Percentiles rank a stretch among this genome's conserved stretches.
Conservation (phyloP, 2,329 filamentous ascomycete species). For the Trichoderma harzianum region DNA sequence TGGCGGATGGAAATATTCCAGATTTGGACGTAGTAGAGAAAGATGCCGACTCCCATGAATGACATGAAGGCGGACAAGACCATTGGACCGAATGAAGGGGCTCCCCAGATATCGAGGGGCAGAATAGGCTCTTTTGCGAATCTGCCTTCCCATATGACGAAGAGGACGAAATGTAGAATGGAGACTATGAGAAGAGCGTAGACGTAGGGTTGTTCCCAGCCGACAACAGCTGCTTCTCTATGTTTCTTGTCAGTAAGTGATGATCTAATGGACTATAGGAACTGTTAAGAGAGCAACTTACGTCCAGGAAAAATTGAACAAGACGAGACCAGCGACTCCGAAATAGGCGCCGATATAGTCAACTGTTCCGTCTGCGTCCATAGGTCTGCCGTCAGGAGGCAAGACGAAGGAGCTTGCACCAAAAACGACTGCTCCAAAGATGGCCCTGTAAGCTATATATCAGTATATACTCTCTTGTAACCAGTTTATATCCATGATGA, state of each 20-base stretch:
- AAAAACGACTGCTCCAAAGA: not conserved
- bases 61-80: slow-evolving; percentile 42
- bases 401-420: slow-evolving; percentile 12
- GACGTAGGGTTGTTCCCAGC: slow-evolving; percentile 43
- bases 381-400: slow-evolving; percentile 20
- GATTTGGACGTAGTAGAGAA: slow-evolving; percentile 46
- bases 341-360: slow-evolving; percentile 39
- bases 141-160: slow-evolving; percentile 42
- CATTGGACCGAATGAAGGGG: slow-evolving; percentile 38
- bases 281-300: slow-evolving; percentile 26
- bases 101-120: slow-evolving; percentile 30
- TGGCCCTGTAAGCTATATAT: not conserved
- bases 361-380: slow-evolving; percentile 27
- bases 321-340: slow-evolving; percentile 38
- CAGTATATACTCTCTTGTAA: not conserved
- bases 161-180: slow-evolving; percentile 27
- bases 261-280: accelerated
- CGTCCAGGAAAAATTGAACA: slow-evolving; percentile 53
- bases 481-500: not conserved
- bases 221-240: slow-evolving; percentile 41
- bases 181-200: slow-evolving; percentile 39
- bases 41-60: slow-evolving; percentile 48
- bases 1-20: slow-evolving; percentile 44
- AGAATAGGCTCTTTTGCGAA: slow-evolving; percentile 42
- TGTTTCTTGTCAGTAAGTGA: not conserved